Base-by-base conservation (phyloP, 306 rosid genomes). In the Quercus suber region DNA sequence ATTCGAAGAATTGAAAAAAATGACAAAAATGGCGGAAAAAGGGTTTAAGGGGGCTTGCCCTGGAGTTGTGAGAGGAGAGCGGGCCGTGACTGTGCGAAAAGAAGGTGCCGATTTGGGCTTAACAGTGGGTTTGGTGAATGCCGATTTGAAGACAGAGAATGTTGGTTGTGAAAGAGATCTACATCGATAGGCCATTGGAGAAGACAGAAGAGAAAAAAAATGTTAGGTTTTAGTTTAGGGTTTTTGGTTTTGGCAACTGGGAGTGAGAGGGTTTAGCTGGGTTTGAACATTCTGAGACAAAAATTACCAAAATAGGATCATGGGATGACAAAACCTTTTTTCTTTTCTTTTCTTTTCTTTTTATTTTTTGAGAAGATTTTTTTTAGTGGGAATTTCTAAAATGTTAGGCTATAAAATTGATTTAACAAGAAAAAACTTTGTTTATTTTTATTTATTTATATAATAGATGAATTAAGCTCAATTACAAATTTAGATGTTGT, bases 121-220 rank as follows among this genome's bases (percentile, higher is more conserved):
- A n/a, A 80, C 2, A 2, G 83, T 13, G 3, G 92, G 92, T 68
- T 84, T 94, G 21, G 82, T 52, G 9, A 88, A 21, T 61, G 89
- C 53, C 81, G 91, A 86, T 84, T 83, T 90, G 17, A 92, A 72
- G 19, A 89, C 61, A 74, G 95, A 85, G 12, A 89, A 18, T 23
- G 92, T 82, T 37, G 97, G 93, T 76, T 72, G 85, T 3, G 92
- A 88, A 15, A 92, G 73, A 43, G 99, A 95, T 90, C 98, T 82
- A 76, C 75, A 88, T 73, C 97, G 93, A 71, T 84, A 86, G n/a
- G 97, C 99, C 99, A 94, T 92, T 81, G 81, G 41, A 68, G 71
- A 61, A 73, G 28, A 52, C 37, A 5, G 68, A 72, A 33, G 21
- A 63, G 4, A 53, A 51, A 67, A 67, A 67, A 53, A 51, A 67